phyloP scores from a whole-genome alignment of 805 yeast genomes.

The Ogataea naganishii region DNA sequence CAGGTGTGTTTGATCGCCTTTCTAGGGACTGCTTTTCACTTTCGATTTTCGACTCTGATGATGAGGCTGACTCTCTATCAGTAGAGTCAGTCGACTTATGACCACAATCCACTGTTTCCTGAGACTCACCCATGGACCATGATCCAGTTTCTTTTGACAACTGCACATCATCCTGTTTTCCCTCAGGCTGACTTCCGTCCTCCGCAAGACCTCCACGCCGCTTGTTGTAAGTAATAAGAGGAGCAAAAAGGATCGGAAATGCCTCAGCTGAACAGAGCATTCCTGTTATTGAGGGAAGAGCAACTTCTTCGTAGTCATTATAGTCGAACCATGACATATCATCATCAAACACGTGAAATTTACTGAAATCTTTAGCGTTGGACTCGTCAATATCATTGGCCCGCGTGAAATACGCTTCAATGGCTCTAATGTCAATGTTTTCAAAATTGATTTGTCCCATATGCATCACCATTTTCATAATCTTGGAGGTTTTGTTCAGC shows the following conservation, averaged over 20 bases:
- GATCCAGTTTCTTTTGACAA: constrained; percentile 13
- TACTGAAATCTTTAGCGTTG: constrained; percentile 1
- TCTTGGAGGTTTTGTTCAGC: constrained; percentile 36
- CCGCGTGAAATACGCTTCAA: constrained; percentile 34
- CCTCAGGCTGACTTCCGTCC: constrained; percentile 16
- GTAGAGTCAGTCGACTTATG: no score
- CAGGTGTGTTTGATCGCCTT: no score
- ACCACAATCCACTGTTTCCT: no score
- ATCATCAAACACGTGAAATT: constrained; percentile 37
- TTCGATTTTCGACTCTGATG: no score
- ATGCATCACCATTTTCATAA: constrained; percentile 53
- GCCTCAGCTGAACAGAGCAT: constrained; percentile 35
- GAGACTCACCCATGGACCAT: no score
- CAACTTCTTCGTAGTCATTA: constrained; percentile 54
- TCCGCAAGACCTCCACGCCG: constrained; percentile 32
- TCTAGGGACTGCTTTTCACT: no score
- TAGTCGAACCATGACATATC: constrained; percentile 56
- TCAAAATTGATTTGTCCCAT: constrained; percentile 48
- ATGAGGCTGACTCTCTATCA: no score
- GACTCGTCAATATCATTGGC: background rate
- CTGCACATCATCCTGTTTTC: constrained; percentile 16
- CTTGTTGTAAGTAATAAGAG: constrained; percentile 60
- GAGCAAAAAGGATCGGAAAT: constrained; percentile 59
- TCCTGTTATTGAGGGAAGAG: constrained; percentile 27
- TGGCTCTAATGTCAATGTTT: constrained; percentile 51